These are phyloP conservation scores for Talaromyces sp. DNA, from an alignment of 2,329 filamentous ascomycete species.

Conservation along the genomic window DNA sequence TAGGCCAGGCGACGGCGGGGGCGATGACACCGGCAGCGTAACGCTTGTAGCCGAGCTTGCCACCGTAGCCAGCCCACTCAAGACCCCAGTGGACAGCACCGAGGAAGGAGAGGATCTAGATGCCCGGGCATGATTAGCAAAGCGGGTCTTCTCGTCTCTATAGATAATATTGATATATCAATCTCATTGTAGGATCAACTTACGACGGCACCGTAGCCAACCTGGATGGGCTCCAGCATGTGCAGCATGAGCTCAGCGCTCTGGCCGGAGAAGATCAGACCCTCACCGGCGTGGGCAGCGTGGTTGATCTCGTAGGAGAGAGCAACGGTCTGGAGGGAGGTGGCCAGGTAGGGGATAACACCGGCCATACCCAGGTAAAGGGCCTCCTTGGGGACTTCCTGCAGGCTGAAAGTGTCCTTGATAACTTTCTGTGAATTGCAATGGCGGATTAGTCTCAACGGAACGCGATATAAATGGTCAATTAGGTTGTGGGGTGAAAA, in stretches of 20 bases:
- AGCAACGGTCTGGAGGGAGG: constrained; percentile 79
- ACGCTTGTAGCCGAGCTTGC: constrained; percentile 71
- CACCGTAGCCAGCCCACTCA: constrained; percentile 73
- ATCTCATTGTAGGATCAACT: constrained; percentile 36
- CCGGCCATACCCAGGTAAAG: constrained; percentile 73
- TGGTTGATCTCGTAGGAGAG: constrained; percentile 82
- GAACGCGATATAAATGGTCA: not conserved
- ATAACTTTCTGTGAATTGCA: constrained; percentile 57
- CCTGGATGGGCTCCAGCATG: constrained; percentile 80
- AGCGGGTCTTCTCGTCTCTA: not conserved
- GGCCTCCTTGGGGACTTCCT: constrained; percentile 67
- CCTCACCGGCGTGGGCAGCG: constrained; percentile 60
- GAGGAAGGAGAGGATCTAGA: constrained; percentile 84
- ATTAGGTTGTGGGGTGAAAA: constrained; percentile 14
- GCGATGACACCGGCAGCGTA: constrained; percentile 83
- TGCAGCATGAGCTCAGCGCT: constrained; percentile 72
- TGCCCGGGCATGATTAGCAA: constrained; percentile 13
- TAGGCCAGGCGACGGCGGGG: constrained; percentile 85
- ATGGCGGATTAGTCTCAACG: constrained; percentile 3
- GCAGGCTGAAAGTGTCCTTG: constrained; percentile 69
- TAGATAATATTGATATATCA: not conserved
- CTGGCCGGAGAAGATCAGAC: constrained; percentile 68
- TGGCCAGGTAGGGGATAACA: constrained; percentile 81
- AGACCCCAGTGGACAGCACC: constrained; percentile 94
- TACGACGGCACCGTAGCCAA: constrained; percentile 86